Base-by-base conservation (phyloP, 768 basidiomycete genomes). In the Russula olivacea region DNA sequence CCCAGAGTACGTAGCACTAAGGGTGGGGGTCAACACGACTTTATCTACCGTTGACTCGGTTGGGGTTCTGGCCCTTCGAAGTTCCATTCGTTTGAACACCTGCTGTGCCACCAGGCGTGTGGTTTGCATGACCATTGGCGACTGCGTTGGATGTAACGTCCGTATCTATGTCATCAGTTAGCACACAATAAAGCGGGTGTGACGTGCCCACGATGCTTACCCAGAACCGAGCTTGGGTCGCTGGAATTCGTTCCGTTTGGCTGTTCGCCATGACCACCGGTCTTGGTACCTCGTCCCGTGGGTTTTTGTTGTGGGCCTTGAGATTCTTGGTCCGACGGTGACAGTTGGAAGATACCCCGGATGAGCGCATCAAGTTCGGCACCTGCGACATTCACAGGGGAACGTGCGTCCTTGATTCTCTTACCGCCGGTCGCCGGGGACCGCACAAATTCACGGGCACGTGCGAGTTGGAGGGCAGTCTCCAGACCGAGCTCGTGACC, bases 401-500 rank as follows among this genome's bases (percentile, higher is more conserved):
- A 50, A 3, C 15, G 47, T 7, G 40, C 40, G n/a, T 56, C 40
- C 25, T 34, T 51, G n/a, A 14, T n/a, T 11, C 25, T 40, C 21
- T 34, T 58, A 23, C 61, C 61, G 15, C 40, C 63, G 12, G 19
- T 1, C 36, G 10, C 45, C 25, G 58, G 34, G 8, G 53, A 55
- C 1, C 63, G 40, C 15, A 54, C 63, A 23, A 66, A 72, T 64
- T 88, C 87, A 0, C 87, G 78, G 2, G 82, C 82, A 1, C 73
- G 70, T 0, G 82, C 82, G 11, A 89, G 74, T 47, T 73, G 78
- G 1, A 87, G 70, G 0, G 81, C 75, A 0, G 83, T 84, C 40
- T 85, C 80, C 66, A 84, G 70, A 58, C 85, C 84, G n/a, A 91
- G 74, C 30, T 75, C 74, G 9, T 73, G 70, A 40, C 81, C 85